Evolutionary conservation across 345 rosid genomes (phyloP), one percentile per base, ranked within the genome.

Genomic region (Nasturtium officinale): DNA sequence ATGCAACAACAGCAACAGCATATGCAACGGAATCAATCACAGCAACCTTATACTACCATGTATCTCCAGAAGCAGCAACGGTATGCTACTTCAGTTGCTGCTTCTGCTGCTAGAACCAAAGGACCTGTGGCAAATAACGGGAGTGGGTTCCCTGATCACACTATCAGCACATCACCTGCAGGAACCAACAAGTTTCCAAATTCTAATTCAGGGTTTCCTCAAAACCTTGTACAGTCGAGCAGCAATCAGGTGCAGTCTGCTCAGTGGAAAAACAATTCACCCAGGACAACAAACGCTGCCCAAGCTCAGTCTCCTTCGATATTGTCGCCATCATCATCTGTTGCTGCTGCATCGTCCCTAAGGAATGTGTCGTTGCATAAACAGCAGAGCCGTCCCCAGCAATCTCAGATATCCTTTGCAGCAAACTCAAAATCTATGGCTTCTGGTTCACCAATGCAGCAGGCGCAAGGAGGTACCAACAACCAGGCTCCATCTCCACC

Each of bases 201-300:
- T 80, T 77, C 87, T 17, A 69, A 80, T 25, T 42, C 97, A 61
- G 80, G 80, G 2, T 90, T 87, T 77, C 86, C 94, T 9, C 96
- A 84, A 65, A 96, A 79, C 72, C 82, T 88, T 70, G 92, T 90
- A 18, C 99, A 87, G 83, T 83, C 85, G 43, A 75, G 83, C 71
- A 78, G 79, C 50, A 80, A 79, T 74, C 90, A 87, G 23, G 81
- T 65, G 52, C 98, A 90, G 52, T 82, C 98, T 62, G 74, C 90
- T 52, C 99, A 85, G 69, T 92, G 99, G 99, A 95, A 90, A 80
- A 77, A 42, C 51, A 87, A 80, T 83, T 82, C 96, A 51, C 76
- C 66, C 17, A 85, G 92, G 77, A 73, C 89, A 12, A 57, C 84
- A 16, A 65, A 83, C 10, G 40, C 79, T 16, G 26, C 87, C 7